These are phyloP conservation scores for Wickerhamomyces alni DNA, from an alignment of 805 yeast species.

Conservation along the genomic window DNA sequence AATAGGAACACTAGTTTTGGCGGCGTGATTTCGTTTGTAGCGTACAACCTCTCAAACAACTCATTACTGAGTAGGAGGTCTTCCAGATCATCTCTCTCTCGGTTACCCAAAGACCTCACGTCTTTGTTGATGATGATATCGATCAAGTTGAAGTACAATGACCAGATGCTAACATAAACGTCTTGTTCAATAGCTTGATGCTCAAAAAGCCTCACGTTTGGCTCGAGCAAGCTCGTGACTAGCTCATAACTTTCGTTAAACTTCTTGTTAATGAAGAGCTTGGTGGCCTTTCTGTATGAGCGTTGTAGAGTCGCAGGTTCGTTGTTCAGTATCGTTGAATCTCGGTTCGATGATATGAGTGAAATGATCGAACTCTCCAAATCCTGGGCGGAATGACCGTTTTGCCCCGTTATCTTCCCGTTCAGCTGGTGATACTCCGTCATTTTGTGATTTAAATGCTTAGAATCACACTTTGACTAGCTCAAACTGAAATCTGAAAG, in stretches of 20 bases:
- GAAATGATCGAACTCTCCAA: neutral
- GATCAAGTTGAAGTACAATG: slow-evolving; percentile 21
- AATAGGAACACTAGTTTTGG: slow-evolving; percentile 19
- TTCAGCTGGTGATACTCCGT: slow-evolving; percentile 10
- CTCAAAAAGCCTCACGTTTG: slow-evolving; percentile 7
- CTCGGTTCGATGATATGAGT: neutral
- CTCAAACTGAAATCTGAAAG: neutral
- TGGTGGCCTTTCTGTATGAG: slow-evolving; percentile 19
- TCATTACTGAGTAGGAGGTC: slow-evolving; percentile 5
- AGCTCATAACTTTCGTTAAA: slow-evolving; percentile 16
- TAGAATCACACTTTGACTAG: too few species aligned
- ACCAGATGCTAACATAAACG: slow-evolving; percentile 18
- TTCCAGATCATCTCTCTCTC: slow-evolving; percentile 2
- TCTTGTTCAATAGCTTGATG: slow-evolving; percentile 9
- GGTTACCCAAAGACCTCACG: neutral
- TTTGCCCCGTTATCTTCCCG: slow-evolving; percentile 1
- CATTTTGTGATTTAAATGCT: too few species aligned
- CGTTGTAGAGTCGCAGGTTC: slow-evolving; percentile 4
- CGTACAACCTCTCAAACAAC: slow-evolving; percentile 12
- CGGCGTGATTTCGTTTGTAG: slow-evolving; percentile 6
- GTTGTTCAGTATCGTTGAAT: neutral
- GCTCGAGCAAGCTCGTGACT: slow-evolving; percentile 3
- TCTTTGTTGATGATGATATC: slow-evolving; percentile 19
- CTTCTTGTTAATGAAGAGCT: slow-evolving; percentile 20
- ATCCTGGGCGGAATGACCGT: neutral